Evolutionary conservation across 2,329 filamentous ascomycete species (phyloP).

Genomic region (Capronia americana): DNA sequence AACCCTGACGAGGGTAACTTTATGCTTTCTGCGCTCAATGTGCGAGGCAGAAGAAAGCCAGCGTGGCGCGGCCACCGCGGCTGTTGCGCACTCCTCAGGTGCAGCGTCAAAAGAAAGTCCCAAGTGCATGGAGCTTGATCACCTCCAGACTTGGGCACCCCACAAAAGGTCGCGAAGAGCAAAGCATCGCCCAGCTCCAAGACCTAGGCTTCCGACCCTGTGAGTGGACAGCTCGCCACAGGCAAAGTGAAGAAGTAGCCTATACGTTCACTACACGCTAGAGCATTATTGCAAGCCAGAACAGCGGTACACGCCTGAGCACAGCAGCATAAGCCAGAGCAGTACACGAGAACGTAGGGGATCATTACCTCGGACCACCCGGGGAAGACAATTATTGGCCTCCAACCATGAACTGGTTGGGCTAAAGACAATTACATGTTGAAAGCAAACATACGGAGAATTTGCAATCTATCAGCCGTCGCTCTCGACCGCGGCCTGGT

Average conservation of each 20-base stretch:
- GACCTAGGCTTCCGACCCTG: background rate
- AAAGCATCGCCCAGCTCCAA: background rate
- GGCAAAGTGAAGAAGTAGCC: background rate
- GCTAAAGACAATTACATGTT: background rate
- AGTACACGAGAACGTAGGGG: background rate
- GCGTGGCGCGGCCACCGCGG: background rate
- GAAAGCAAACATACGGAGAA: background rate
- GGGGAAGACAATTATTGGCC: background rate
- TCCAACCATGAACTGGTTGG: background rate
- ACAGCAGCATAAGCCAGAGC: background rate
- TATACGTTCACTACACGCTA: background rate
- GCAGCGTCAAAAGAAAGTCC: background rate
- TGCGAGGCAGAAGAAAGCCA: background rate
- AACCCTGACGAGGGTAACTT: slow-evolving; percentile 9
- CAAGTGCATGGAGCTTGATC: slow-evolving; percentile 21
- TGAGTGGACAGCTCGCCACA: background rate
- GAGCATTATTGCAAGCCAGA: background rate
- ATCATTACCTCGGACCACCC: background rate
- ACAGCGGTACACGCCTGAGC: background rate
- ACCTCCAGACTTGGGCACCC: slow-evolving; percentile 18
- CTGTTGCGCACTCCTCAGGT: background rate
- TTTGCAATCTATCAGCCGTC: background rate
- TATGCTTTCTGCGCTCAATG: background rate
- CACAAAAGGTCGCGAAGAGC: slow-evolving; percentile 6
- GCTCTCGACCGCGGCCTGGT: background rate